Base-by-base conservation (phyloP, 768 basidiomycete genomes). In the Plicaturopsis crispa region DNA sequence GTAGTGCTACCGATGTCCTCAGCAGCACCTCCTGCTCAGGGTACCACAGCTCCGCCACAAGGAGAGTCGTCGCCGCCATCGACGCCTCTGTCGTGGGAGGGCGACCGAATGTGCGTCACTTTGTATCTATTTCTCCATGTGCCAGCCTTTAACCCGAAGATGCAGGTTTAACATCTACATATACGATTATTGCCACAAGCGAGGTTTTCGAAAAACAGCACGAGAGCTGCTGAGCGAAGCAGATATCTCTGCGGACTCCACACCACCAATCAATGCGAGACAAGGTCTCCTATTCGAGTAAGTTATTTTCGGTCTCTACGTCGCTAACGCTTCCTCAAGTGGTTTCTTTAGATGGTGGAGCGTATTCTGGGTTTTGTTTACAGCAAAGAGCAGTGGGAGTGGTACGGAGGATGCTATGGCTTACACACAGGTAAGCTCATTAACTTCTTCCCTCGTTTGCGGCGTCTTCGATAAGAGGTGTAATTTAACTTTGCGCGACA, bases 81-180 rank as follows among this genome's bases (percentile, higher is more conserved):
- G n/a, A n/a, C n/a, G n/a, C n/a, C n/a, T 26, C 54, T 78, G 16
- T 76, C 80, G 42, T 89, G 86, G 86, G 86, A 88, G 53, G 85
- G 84, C 40, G 86, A 89, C 65, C 81, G 70, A 63, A 88, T 88
- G 86, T 87, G 43, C 44, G 76, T 69, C 39, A 37, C 20, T 32
- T 35, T 38, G 45, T 22, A 24, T 24, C 35, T 36, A n/a, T 39
- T 20, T 38, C 24, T 23, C 32, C 18, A 4, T 43, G 44, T 38
- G 42, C 44, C 39, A 43, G 31, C 34, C 39, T 36, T 31, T 11
- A 21, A n/a, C n/a, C n/a, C n/a, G n/a, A n/a, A n/a, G n/a, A n/a
- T n/a, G 20, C 59, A 88, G 85, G 85, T 88, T 88, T 59, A 87
- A 88, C 61, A 85, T 88, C 54, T 89, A 89, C 62, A 88, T 89